Evolutionary conservation across 225 moss, liverwort and hornwort species (phyloP).

Genomic region (Polytrichum commune): DNA sequence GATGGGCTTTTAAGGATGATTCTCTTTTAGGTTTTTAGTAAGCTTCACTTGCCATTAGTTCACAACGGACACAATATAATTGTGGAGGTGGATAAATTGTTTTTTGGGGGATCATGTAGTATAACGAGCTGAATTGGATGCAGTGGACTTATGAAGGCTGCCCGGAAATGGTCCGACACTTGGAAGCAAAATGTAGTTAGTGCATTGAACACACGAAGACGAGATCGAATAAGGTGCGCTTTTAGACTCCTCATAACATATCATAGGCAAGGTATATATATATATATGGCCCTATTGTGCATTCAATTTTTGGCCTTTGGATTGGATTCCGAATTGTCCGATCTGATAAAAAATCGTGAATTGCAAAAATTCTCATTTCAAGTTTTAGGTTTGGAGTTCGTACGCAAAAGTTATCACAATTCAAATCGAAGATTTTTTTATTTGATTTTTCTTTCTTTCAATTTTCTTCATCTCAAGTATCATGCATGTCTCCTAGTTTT

Average conservation of each 20-base stretch:
- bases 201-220: slow-evolving; percentile 59
- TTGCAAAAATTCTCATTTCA: neutral
- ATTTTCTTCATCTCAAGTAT: too few relatives aligned
- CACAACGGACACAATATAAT: neutral
- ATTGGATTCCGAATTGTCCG: too few relatives aligned
- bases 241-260: neutral
- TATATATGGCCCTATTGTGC: too few relatives aligned
- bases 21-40: too few relatives aligned
- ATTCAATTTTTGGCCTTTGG: too few relatives aligned
- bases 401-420: neutral
- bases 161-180: slow-evolving; percentile 74
- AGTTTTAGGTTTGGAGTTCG: neutral
- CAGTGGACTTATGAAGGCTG: slow-evolving; percentile 21
- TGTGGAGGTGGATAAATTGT: neutral
- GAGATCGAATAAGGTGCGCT: slow-evolving; percentile 56
- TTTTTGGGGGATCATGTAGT: neutral
- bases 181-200: slow-evolving; percentile 88
- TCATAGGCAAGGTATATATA: too few relatives aligned
- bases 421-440: neutral
- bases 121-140: slow-evolving; percentile 18
- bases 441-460: too few relatives aligned
- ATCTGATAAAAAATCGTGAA: too few relatives aligned
- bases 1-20: too few relatives aligned
- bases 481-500: too few relatives aligned
- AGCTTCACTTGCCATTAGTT: too few relatives aligned